Percentiles rank a stretch among this genome's conserved stretches.
These are phyloP conservation scores for Pythium brassicae DNA, from an alignment of 352 stramenopile genomes.

Conservation along the genomic window DNA sequence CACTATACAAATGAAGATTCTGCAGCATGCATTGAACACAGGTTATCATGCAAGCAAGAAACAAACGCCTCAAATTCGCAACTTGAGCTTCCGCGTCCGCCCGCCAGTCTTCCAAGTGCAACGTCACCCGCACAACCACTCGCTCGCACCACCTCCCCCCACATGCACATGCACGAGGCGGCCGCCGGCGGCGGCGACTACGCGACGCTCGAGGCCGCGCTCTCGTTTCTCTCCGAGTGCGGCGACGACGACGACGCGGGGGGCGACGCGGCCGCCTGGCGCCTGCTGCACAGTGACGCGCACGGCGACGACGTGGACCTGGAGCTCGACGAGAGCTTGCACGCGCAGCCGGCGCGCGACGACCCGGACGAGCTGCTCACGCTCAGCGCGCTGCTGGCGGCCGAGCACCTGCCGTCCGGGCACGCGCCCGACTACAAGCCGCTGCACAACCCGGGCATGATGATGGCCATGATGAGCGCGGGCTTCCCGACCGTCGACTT, in stretches of 20 bases:
- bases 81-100: too few species aligned
- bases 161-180: not conserved
- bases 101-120: too few species aligned
- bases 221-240: slow-evolving; percentile 34
- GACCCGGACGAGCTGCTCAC: slow-evolving; percentile 3
- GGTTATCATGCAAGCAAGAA: too few species aligned
- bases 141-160: not conserved
- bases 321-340: slow-evolving; percentile 13
- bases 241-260: slow-evolving; percentile 25
- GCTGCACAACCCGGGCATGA: slow-evolving; percentile 14
- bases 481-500: slow-evolving; percentile 12
- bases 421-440: slow-evolving; percentile 5
- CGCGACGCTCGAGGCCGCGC: slow-evolving; percentile 24
- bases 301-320: slow-evolving; percentile 22
- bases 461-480: slow-evolving; percentile 17
- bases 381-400: slow-evolving; percentile 12
- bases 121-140: not conserved
- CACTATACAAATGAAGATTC: too few species aligned
- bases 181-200: slow-evolving; percentile 1
- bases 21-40: too few species aligned
- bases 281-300: slow-evolving; percentile 28
- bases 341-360: not conserved
- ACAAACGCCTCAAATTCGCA: too few species aligned
- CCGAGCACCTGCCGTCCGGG: slow-evolving; percentile 6
- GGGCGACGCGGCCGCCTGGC: slow-evolving; percentile 26